Conservation (phyloP, 2,329 filamentous ascomycete genomes). For the Lasiodiplodia sp. region DNA sequence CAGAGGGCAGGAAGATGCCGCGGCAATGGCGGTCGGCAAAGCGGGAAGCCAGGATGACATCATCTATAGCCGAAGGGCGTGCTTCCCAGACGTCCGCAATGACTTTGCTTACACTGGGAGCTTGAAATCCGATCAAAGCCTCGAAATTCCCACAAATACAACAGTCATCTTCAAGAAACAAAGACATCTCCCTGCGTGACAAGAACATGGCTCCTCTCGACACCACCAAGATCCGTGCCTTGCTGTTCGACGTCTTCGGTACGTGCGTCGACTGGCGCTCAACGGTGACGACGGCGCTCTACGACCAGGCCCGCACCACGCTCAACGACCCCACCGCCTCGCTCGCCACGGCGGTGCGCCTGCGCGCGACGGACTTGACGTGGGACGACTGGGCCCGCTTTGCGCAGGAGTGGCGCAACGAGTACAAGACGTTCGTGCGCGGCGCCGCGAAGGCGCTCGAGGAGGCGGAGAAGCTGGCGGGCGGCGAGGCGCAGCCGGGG, state of each 20-base stretch:
- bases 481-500: slow-evolving; percentile 39
- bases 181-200: too few species aligned
- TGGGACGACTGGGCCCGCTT: slow-evolving; percentile 68
- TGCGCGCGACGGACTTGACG: slow-evolving; percentile 60
- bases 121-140: not conserved
- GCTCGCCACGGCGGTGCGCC: slow-evolving; percentile 56
- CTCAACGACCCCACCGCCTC: slow-evolving; percentile 56
- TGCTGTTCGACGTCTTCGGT: slow-evolving; percentile 80
- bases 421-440: slow-evolving; percentile 68
- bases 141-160: not conserved
- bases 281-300: slow-evolving; percentile 68
- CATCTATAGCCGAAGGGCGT: slow-evolving; percentile 20
- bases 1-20: not conserved
- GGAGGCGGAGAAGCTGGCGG: not conserved
- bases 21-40: slow-evolving; percentile 11
- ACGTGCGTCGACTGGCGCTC: slow-evolving; percentile 82
- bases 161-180: not conserved
- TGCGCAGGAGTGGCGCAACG: slow-evolving; percentile 73
- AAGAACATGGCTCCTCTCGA: slow-evolving; percentile 23
- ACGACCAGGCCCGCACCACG: slow-evolving; percentile 55
- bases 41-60: slow-evolving; percentile 20
- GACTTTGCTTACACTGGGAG: too few species aligned
- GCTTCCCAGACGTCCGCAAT: not conserved
- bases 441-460: slow-evolving; percentile 52
- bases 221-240: slow-evolving; percentile 57